These are phyloP conservation scores for Colletotrichum nymphaeae DNA, from an alignment of 2,329 filamentous ascomycete genomes.

Conservation along the genomic window DNA sequence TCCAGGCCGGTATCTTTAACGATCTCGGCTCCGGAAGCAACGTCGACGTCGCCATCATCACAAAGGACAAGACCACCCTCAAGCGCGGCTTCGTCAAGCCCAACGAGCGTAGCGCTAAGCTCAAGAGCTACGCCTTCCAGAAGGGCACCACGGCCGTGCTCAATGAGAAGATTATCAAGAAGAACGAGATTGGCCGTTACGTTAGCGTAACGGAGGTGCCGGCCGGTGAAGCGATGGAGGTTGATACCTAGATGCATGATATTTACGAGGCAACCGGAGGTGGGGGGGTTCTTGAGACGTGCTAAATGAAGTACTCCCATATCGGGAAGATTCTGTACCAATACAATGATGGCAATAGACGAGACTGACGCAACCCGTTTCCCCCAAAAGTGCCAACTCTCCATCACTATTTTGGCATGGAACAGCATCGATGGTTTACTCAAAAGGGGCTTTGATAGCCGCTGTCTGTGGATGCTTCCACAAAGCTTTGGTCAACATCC, in stretches of 20 bases:
- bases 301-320: conserved; percentile 26
- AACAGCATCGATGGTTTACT: not conserved
- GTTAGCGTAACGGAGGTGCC: conserved; percentile 90
- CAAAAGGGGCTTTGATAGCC: no score
- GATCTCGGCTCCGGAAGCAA: conserved; percentile 97
- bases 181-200: conserved; percentile 93
- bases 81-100: conserved; percentile 93
- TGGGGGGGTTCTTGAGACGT: not conserved
- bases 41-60: conserved; percentile 96
- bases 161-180: conserved; percentile 95
- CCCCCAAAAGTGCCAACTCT: not conserved
- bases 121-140: conserved; percentile 91
- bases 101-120: conserved; percentile 90
- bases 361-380: conserved; percentile 14
- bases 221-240: conserved; percentile 77
- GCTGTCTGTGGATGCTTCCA: no score
- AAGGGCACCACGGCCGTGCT: conserved; percentile 95
- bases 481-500: not conserved
- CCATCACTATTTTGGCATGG: not conserved
- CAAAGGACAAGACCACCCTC: conserved; percentile 92
- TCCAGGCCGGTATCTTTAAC: conserved; percentile 98
- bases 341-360: conserved; percentile 37
- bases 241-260: conserved; percentile 65
- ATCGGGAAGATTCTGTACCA: conserved; percentile 34
- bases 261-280: not conserved